Conservation (phyloP, 2,329 filamentous ascomycete genomes). For the Pseudocercospora crystallina region DNA sequence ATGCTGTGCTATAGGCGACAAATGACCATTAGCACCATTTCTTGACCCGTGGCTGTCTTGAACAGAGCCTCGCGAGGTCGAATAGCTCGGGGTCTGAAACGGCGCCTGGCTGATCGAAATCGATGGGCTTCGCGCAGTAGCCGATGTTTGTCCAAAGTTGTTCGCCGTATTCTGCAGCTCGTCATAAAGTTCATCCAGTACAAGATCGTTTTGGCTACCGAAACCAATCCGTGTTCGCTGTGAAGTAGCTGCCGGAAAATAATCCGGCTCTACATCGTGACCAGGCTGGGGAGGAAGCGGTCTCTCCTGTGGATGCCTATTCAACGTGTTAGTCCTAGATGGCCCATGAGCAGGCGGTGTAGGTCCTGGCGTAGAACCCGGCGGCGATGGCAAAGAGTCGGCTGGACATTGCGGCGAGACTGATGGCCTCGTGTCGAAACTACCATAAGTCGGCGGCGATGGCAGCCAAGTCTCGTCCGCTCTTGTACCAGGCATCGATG, state of each 20-base stretch:
- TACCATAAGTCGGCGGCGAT: constrained; percentile 30
- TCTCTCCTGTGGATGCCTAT: constrained; percentile 57
- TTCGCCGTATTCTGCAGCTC: constrained; percentile 57
- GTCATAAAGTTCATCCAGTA: constrained; percentile 58
- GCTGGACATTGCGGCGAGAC: constrained; percentile 29
- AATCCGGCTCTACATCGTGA: constrained; percentile 40
- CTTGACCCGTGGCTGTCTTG: constrained; percentile 20
- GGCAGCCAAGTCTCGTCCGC: constrained; percentile 25
- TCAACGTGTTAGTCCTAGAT: constrained; percentile 47
- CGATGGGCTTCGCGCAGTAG: constrained; percentile 33
- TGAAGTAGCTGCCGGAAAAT: constrained; percentile 36
- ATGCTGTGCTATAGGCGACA: constrained; percentile 37
- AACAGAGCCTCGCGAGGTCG: constrained; percentile 29
- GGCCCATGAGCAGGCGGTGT: constrained; percentile 49
- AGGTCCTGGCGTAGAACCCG: constrained; percentile 51
- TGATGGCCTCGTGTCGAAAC: constrained; percentile 23
- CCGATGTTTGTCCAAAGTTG: constrained; percentile 31
- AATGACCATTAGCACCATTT: constrained; percentile 45
- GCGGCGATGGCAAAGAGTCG: constrained; percentile 17
- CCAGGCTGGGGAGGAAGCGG: constrained; percentile 59
- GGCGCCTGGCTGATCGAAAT: constrained; percentile 39
- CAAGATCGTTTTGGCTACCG: constrained; percentile 25
- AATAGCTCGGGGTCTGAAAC: constrained; percentile 26
- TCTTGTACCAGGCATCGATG: constrained; percentile 14
- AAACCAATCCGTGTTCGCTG: constrained; percentile 14